A percentile compares a stretch with the other conserved stretches of the same genome.
Conservation (phyloP, 768 basidiomycete genomes). For the Cystofilobasidium capitatum region DNA sequence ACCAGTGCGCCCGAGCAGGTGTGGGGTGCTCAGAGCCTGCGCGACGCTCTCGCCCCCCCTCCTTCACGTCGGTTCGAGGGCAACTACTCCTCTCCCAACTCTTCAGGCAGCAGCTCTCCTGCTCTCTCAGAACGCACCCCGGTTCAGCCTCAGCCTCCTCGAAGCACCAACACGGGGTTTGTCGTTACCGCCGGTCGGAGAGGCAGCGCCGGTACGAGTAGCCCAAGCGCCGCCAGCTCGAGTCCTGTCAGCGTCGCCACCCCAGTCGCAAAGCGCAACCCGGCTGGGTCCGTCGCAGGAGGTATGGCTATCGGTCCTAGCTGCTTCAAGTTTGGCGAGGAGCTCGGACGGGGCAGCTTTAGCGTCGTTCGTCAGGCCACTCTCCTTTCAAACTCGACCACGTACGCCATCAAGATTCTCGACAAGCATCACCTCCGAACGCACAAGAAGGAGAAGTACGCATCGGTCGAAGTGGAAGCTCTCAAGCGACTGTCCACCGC, state of each 20-base stretch:
- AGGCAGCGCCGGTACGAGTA: constrained; percentile 10
- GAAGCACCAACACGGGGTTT: constrained; percentile 12
- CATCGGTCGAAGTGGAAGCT: constrained; percentile 69
- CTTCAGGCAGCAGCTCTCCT: not conserved
- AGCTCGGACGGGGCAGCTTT: constrained; percentile 53
- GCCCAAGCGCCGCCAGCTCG: not conserved
- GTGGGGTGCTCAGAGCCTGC: constrained; percentile 9
- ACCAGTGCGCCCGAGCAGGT: constrained; percentile 19
- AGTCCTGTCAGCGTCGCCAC: not conserved
- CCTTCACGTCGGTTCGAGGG: not conserved
- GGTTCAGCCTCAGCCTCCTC: not conserved
- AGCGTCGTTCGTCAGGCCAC: constrained; percentile 59
- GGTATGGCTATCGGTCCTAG: constrained; percentile 4
- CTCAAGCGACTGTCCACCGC: constrained; percentile 41
- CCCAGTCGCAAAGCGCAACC: not conserved
- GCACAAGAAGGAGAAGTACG: constrained; percentile 66
- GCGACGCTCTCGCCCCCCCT: constrained; percentile 12
- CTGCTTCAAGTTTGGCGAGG: constrained; percentile 38
- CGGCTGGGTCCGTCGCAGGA: not conserved
- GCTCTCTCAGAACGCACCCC: not conserved
- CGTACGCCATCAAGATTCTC: constrained; percentile 67
- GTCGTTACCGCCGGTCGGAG: constrained; percentile 17
- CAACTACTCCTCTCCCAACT: not conserved
- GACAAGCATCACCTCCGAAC: constrained; percentile 69
- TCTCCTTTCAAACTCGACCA: constrained; percentile 47